Percentiles rank a stretch among this genome's conserved stretches.
phyloP scores from a whole-genome alignment of 768 basidiomycete genomes.

The Exsudoporus frostii region DNA sequence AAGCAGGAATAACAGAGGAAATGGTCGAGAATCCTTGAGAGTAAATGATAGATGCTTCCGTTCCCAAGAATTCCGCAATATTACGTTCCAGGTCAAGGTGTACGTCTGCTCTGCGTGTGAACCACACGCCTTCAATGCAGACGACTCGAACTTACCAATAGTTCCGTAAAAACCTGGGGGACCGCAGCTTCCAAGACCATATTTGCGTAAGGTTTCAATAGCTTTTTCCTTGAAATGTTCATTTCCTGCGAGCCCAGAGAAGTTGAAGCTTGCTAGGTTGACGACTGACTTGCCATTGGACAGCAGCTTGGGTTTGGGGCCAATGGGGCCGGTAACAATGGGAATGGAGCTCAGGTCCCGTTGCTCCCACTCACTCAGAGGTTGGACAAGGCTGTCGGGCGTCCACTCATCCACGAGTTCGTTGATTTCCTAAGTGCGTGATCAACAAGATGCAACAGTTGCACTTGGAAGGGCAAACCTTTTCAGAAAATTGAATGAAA shows the following conservation, averaged over 20 bases:
- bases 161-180: slow-evolving; percentile 98
- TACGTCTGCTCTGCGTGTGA: slow-evolving; percentile 57
- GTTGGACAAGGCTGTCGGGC: slow-evolving; percentile 76
- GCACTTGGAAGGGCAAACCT: slow-evolving; percentile 51
- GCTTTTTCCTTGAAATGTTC: slow-evolving; percentile 85
- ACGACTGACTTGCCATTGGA: slow-evolving; percentile 67
- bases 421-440: slow-evolving; percentile 76
- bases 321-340: slow-evolving; percentile 73
- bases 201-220: slow-evolving; percentile 78
- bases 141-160: slow-evolving; percentile 56
- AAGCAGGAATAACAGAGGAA: slow-evolving; percentile 93
- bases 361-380: slow-evolving; percentile 56
- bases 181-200: slow-evolving; percentile 93
- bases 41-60: slow-evolving; percentile 88
- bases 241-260: slow-evolving; percentile 84
- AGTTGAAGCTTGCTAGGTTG: slow-evolving; percentile 91
- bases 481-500: slow-evolving; percentile 88
- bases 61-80: slow-evolving; percentile 86
- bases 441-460: neutral
- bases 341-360: slow-evolving; percentile 74
- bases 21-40: slow-evolving; percentile 91
- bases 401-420: slow-evolving; percentile 95
- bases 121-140: neutral
- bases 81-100: slow-evolving; percentile 87
- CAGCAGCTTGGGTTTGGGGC: slow-evolving; percentile 79